Evolutionary conservation across 2,329 filamentous ascomycete species (phyloP).

Genomic region (Fusarium sulawesiense): DNA sequence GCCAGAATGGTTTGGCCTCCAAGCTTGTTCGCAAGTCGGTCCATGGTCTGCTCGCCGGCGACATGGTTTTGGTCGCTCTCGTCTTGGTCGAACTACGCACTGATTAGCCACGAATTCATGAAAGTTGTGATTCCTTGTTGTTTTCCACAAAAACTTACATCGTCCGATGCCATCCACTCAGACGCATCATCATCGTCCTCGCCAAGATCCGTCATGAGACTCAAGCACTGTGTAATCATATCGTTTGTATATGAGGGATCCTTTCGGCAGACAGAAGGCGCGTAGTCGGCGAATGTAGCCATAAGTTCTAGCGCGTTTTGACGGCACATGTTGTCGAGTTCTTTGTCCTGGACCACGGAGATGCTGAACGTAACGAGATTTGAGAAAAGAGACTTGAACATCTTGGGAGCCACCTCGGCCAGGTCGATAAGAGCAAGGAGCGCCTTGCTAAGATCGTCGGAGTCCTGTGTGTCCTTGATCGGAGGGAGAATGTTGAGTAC

Average conservation of each 20-base stretch:
- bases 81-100: conserved; percentile 81
- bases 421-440: conserved; percentile 93
- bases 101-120: background rate
- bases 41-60: conserved; percentile 98
- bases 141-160: conserved; percentile 67
- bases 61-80: conserved; percentile 98
- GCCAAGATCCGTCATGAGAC: conserved; percentile 97
- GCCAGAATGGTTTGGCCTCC: conserved; percentile 92
- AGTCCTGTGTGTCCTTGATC: conserved; percentile 90
- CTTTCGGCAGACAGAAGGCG: conserved; percentile 93
- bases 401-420: conserved; percentile 92
- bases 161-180: conserved; percentile 93
- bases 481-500: conserved; percentile 95
- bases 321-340: conserved; percentile 86
- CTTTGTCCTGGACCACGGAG: conserved; percentile 94
- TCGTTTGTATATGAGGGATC: conserved; percentile 91
- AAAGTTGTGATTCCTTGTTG: background rate
- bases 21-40: conserved; percentile 95
- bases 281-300: conserved; percentile 97
- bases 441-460: conserved; percentile 89
- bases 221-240: conserved; percentile 98
- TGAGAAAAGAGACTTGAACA: conserved; percentile 96
- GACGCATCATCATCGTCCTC: conserved; percentile 93
- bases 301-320: conserved; percentile 97
- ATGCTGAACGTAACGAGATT: conserved; percentile 93